Conservation (phyloP, 2,329 filamentous ascomycete genomes). For the Microsporum ferrugineum region DNA sequence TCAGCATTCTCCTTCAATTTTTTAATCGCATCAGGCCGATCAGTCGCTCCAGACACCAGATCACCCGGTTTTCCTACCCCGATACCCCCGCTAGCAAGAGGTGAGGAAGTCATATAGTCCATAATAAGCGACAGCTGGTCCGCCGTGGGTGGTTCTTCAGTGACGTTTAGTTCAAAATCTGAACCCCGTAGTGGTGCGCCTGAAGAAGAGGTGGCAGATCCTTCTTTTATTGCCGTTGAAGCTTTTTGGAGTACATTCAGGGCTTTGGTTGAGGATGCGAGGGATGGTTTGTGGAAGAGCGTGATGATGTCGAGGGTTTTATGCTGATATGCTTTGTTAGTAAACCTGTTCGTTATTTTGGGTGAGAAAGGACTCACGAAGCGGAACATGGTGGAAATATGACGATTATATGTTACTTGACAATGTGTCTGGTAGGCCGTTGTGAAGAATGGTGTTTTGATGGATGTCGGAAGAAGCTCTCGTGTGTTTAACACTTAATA, state of each 20-base stretch:
- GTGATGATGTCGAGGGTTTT: conserved; percentile 85
- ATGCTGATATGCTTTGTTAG: conserved; percentile 39
- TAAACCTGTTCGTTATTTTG: not conserved
- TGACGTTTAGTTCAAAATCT: conserved; percentile 79
- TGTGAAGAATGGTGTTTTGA: not conserved
- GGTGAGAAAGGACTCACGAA: not conserved
- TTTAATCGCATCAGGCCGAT: conserved; percentile 65
- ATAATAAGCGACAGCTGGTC: conserved; percentile 77
- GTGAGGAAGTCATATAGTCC: conserved; percentile 58
- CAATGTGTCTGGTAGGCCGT: not conserved
- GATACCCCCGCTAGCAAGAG: conserved; percentile 48
- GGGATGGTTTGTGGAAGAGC: conserved; percentile 79
- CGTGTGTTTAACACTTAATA: not conserved
- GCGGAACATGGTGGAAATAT: not conserved
- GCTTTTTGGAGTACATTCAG: conserved; percentile 69
- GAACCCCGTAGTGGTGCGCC: conserved; percentile 48
- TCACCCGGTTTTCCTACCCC: conserved; percentile 52
- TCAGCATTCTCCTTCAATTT: conserved; percentile 60
- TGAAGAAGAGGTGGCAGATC: conserved; percentile 54
- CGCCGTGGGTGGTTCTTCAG: conserved; percentile 64
- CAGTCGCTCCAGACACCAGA: conserved; percentile 62
- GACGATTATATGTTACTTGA: too few species aligned
- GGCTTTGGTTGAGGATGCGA: conserved; percentile 60
- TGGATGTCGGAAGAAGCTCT: not conserved
- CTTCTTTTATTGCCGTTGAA: conserved; percentile 57